Evolutionary conservation across 2,329 filamentous ascomycete genomes (phyloP).

Genomic region (Geosmithia morbida): DNA sequence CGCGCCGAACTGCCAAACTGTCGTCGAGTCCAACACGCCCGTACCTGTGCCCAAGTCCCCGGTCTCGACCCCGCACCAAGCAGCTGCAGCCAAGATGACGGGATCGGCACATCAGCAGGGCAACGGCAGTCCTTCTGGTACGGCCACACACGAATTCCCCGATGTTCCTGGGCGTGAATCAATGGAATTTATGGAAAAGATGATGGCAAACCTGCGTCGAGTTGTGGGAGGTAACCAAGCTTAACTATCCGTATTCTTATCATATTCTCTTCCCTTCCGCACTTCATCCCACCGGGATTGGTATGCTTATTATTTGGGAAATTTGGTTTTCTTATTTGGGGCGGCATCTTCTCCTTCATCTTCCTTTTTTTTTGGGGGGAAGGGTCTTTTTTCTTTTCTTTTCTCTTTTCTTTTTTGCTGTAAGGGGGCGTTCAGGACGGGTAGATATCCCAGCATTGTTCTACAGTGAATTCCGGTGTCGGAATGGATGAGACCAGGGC

Average conservation of each 20-base stretch:
- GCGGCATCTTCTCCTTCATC: too few species aligned
- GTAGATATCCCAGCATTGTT: too few species aligned
- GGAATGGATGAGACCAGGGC: too few species aligned
- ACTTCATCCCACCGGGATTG: too few species aligned
- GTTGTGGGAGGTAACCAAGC: slow-evolving; percentile 4
- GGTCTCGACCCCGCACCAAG: slow-evolving; percentile 4
- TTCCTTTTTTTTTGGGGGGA: too few species aligned
- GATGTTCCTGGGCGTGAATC: slow-evolving; percentile 27
- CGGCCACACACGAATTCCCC: slow-evolving; percentile 13
- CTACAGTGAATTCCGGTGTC: too few species aligned
- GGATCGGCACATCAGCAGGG: neutral
- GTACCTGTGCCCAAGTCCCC: slow-evolving; percentile 9
- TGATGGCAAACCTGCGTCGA: slow-evolving; percentile 34
- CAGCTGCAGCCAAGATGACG: slow-evolving; percentile 2
- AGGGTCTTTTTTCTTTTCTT: too few species aligned
- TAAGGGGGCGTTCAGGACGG: too few species aligned
- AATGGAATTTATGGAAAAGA: slow-evolving; percentile 34
- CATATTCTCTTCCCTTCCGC: neutral
- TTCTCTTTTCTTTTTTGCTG: too few species aligned
- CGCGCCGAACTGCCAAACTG: neutral
- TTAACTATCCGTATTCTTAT: neutral
- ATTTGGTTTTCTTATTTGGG: too few species aligned
- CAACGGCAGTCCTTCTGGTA: neutral
- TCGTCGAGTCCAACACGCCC: slow-evolving; percentile 4
- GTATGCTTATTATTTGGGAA: too few species aligned